Evolutionary conservation across 257 asterid species (phyloP), one percentile per base, ranked within the genome.

Genomic region (Lycium barbarum): DNA sequence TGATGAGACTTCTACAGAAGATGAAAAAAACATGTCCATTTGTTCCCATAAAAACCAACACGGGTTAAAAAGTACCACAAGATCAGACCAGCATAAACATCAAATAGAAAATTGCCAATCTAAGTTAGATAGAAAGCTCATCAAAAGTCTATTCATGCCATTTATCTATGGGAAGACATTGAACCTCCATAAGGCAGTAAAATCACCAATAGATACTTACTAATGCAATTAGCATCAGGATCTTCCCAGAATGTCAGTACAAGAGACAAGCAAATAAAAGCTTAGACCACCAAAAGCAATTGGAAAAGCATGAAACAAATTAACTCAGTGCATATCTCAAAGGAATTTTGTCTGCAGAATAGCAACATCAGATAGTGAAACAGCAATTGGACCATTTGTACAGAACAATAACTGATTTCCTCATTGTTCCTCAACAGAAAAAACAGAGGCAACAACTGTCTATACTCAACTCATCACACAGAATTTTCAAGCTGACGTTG

Each of bases 211-310:
- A 14, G 14, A 22, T 20, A 49, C 61, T 49, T 73, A 47, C 10
- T n/a, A 47, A 26, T 76, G 63, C 13, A 51, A 53, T 26, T 76
- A 53, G 82, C 47, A 8, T 53, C 65, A 14, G 65, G 65, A 53
- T 78, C 49, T 74, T 26, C 45, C 82, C 40, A 78, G 61, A 14
- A 78, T 6, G 7, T 10, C 82, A 43, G 49, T 62, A 76, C 47
- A 8, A 53, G 65, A 76, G 57, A 54, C 20, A 0, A 78, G 82
- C 65, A 53, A 26, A 78, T 51, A 26, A 78, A 78, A 26, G n/a
- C 82, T 51, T 74, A 49, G 81, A 74, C 62, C 45, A 22, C 62
- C 58, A 74, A 54, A 49, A 49, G 43, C 81, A 73, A 73, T 73
- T 20, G 36, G 58, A 47, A 73, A 47, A 5, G 59, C n/a, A 49